Conservation (phyloP, 208 protist species). For the Phytomonas sp. region DNA sequence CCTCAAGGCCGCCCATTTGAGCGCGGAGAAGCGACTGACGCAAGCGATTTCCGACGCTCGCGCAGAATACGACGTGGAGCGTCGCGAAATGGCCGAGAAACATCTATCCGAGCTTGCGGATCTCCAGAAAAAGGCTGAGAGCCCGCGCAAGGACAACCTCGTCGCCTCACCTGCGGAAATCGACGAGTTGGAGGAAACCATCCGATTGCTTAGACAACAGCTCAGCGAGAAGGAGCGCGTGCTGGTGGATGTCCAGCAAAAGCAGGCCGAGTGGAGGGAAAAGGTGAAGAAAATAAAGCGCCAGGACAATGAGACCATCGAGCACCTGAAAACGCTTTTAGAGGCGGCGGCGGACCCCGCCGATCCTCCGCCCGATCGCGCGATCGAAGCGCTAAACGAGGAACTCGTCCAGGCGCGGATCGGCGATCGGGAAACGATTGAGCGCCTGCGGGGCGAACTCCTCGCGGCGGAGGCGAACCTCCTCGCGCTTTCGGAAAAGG, state of each 20-base stretch:
- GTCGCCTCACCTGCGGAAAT: slow-evolving; percentile 18
- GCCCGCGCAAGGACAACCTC: slow-evolving; percentile 10
- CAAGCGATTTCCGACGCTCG: background rate
- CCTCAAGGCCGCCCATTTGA: slow-evolving; percentile 9
- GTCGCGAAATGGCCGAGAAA: slow-evolving; percentile 2
- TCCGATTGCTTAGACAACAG: slow-evolving; percentile 14
- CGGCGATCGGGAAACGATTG: background rate
- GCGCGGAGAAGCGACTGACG: background rate
- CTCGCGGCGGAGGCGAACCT: background rate
- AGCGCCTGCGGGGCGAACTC: background rate
- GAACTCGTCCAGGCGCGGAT: background rate
- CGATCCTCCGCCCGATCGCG: background rate
- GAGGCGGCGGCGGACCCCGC: slow-evolving; percentile 9
- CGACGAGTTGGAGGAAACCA: slow-evolving; percentile 5
- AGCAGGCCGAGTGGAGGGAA: slow-evolving; percentile 32
- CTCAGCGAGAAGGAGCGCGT: slow-evolving; percentile 10
- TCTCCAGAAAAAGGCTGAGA: slow-evolving; percentile 12
- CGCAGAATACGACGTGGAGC: background rate
- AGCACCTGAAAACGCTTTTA: slow-evolving; percentile 20
- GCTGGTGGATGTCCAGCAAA: slow-evolving; percentile 15
- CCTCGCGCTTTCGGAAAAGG: background rate
- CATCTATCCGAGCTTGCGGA: slow-evolving; percentile 6
- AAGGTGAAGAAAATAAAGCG: slow-evolving; percentile 43
- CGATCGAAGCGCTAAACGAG: background rate
- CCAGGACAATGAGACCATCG: slow-evolving; percentile 32